These are phyloP conservation scores for Lablab purpureus DNA, from an alignment of 306 rosid species.

Conservation along the genomic window DNA sequence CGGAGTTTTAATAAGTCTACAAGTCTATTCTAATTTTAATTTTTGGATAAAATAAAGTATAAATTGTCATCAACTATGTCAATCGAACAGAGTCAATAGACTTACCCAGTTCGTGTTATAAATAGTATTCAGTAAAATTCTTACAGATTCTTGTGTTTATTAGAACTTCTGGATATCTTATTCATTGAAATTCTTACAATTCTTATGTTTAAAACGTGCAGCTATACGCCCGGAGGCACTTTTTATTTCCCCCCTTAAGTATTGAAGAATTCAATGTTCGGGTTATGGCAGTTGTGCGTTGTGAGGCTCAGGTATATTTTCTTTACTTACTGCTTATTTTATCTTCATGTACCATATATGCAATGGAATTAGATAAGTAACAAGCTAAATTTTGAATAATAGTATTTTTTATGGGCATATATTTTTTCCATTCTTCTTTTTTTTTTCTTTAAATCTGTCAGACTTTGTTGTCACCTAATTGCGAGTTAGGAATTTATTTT, in stretches of 20 bases:
- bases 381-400: constrained; percentile 5
- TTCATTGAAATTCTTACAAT: background rate
- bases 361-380: constrained; percentile 33
- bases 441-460: background rate
- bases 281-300: constrained; percentile 90
- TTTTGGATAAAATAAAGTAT: constrained; percentile 19
- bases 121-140: background rate
- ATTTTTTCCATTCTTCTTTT: background rate
- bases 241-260: constrained; percentile 83
- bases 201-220: constrained; percentile 54
- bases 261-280: constrained; percentile 87
- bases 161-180: constrained; percentile 35
- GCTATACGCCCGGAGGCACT: constrained; percentile 96
- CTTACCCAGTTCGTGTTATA: background rate
- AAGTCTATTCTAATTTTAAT: background rate
- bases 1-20: constrained; percentile 17
- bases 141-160: background rate
- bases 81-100: background rate
- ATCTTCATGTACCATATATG: background rate
- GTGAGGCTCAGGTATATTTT: constrained; percentile 88
- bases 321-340: constrained; percentile 35
- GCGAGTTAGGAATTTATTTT: constrained; percentile 22
- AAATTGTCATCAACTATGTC: constrained; percentile 8
- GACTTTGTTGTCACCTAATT: constrained; percentile 26
- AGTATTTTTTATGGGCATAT: background rate